Evolutionary conservation across 2,329 filamentous ascomycete species (phyloP).

Genomic region (Fusarium heterosporum): DNA sequence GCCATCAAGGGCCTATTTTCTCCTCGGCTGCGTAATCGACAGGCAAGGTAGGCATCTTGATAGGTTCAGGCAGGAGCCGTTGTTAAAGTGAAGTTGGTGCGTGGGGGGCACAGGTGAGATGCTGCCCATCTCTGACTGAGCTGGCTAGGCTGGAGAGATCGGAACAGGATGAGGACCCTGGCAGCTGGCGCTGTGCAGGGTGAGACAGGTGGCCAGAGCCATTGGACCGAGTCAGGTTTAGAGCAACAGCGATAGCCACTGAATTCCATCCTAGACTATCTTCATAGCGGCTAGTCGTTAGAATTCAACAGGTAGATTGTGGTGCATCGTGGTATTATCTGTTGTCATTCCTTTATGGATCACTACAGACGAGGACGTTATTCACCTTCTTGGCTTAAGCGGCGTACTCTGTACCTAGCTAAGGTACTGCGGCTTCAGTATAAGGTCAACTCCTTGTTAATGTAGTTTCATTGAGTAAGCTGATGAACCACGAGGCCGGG

Average conservation of each 20-base stretch:
- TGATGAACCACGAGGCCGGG: slow-evolving; percentile 12
- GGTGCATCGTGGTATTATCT: not conserved
- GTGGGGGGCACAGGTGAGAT: slow-evolving; percentile 28
- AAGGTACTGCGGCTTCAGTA: not conserved
- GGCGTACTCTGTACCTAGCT: not conserved
- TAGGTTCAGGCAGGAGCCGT: slow-evolving; percentile 22
- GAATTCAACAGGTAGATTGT: not conserved
- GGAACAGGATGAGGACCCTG: slow-evolving; percentile 18
- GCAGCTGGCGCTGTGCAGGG: slow-evolving; percentile 9
- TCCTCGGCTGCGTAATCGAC: slow-evolving; percentile 18
- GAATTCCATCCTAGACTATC: not conserved
- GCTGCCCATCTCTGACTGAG: slow-evolving; percentile 11
- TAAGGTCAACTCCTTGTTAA: slow-evolving; percentile 4
- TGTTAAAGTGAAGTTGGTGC: slow-evolving; percentile 14
- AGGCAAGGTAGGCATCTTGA: slow-evolving; percentile 13
- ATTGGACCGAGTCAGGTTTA: not conserved
- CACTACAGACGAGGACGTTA: not conserved
- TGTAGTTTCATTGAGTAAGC: slow-evolving; percentile 16
- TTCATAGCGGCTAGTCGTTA: not conserved
- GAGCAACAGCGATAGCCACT: not conserved
- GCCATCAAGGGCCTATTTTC: not conserved
- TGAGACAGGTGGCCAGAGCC: not conserved
- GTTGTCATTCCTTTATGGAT: not conserved
- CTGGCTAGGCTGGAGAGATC: slow-evolving; percentile 23
- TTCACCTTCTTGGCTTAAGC: not conserved